phyloP scores from a whole-genome alignment of 768 basidiomycete genomes.

The Hortiboletus flavorubellus region DNA sequence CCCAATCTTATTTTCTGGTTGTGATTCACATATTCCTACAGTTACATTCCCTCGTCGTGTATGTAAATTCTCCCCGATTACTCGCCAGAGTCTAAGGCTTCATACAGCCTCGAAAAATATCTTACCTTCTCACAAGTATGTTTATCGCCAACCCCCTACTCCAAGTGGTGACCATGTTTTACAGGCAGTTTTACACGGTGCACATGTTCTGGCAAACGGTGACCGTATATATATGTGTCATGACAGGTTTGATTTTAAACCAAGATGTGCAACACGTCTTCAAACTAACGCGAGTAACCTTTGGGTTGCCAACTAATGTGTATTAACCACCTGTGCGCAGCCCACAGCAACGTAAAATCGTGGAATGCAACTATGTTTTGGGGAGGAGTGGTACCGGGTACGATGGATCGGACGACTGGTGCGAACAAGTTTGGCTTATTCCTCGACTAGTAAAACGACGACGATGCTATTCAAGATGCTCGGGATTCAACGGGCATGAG shows the following conservation, averaged over 20 bases:
- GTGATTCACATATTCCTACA: slow-evolving; percentile 18
- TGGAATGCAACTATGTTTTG: slow-evolving; percentile 60
- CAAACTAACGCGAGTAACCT: slow-evolving; percentile 20
- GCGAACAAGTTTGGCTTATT: too few species aligned
- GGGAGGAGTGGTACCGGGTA: too few species aligned
- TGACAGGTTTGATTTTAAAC: slow-evolving; percentile 23
- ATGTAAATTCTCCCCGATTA: slow-evolving; percentile 16
- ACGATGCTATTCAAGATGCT: too few species aligned
- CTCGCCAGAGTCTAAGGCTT: slow-evolving; percentile 39
- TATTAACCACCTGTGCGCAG: slow-evolving; percentile 20
- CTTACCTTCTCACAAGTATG: slow-evolving; percentile 28
- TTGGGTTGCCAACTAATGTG: slow-evolving; percentile 11
- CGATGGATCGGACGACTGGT: too few species aligned
- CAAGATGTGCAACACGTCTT: slow-evolving; percentile 28
- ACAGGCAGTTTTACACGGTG: slow-evolving; percentile 25
- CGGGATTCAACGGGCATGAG: too few species aligned
- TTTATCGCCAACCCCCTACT: slow-evolving; percentile 25
- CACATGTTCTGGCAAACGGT: neutral
- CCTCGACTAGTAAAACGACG: too few species aligned
- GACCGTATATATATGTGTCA: neutral
- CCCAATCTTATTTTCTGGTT: neutral
- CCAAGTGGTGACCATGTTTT: slow-evolving; percentile 26
- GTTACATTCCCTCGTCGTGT: slow-evolving; percentile 61
- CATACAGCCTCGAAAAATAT: slow-evolving; percentile 32
- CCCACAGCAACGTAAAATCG: slow-evolving; percentile 50